Percentiles rank a stretch among this genome's conserved stretches.
Conservation (phyloP, 1,284 basidiomycete species). For the Hortiboletus rubellus region DNA sequence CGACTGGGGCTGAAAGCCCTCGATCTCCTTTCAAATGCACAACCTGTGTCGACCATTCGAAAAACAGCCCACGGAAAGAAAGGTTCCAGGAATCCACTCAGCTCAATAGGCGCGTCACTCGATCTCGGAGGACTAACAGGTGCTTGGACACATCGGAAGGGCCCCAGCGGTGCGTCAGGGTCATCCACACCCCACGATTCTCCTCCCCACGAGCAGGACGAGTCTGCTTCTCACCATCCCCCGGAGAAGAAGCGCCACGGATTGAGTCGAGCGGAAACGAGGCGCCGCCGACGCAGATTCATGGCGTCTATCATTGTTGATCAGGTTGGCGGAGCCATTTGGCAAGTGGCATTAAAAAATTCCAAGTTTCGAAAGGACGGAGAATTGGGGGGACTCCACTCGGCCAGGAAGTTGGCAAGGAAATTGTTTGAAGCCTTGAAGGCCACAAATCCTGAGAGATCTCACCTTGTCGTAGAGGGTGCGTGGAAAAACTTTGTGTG, state of each 20-base stretch:
- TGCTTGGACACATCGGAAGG: constrained; percentile 31
- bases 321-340: constrained; percentile 66
- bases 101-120: constrained; percentile 33
- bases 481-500: constrained; percentile 10
- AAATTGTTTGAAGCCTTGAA: constrained; percentile 73
- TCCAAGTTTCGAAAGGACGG: constrained; percentile 59
- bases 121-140: constrained; percentile 31
- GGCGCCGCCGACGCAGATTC: constrained; percentile 49
- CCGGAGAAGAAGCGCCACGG: constrained; percentile 18
- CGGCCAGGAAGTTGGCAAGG: constrained; percentile 70
- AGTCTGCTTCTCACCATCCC: constrained; percentile 22
- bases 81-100: constrained; percentile 34
- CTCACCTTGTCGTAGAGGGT: constrained; percentile 69
- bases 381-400: constrained; percentile 59
- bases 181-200: constrained; percentile 7
- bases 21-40: constrained; percentile 67
- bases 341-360: constrained; percentile 70
- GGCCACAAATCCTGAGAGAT: constrained; percentile 56
- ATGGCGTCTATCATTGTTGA: constrained; percentile 69
- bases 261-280: constrained; percentile 36
- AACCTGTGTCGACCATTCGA: constrained; percentile 38
- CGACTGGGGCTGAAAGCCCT: constrained; percentile 65
- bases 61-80: constrained; percentile 38
- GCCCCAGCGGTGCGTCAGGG: constrained; percentile 11
- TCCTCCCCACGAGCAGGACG: constrained; percentile 13